Conservation (phyloP, 2,329 filamentous ascomycete species). For the Alternaria infectoria region DNA sequence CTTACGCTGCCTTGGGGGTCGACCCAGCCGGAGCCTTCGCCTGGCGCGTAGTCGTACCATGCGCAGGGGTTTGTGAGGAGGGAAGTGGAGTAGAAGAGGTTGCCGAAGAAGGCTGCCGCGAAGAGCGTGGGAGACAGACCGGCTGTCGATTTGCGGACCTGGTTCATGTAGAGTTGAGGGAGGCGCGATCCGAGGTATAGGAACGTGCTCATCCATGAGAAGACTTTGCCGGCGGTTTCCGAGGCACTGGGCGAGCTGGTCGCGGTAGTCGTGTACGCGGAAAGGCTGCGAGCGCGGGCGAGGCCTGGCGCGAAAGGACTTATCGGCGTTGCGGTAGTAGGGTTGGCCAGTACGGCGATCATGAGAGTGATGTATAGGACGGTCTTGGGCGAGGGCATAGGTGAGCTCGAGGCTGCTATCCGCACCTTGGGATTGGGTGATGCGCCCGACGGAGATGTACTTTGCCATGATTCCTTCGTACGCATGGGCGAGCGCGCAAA, state of each 20-base stretch:
- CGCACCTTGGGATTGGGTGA: conserved; percentile 40
- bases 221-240: conserved; percentile 50
- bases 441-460: conserved; percentile 23
- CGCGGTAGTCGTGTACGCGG: conserved; percentile 15
- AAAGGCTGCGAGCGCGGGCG: conserved; percentile 16
- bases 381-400: conserved; percentile 54
- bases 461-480: conserved; percentile 34
- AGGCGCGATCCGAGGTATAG: conserved; percentile 48
- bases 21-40: conserved; percentile 67
- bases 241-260: conserved; percentile 22
- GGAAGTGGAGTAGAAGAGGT: conserved; percentile 70
- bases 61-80: conserved; percentile 68
- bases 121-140: conserved; percentile 69
- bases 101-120: conserved; percentile 70
- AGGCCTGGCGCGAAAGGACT: conserved; percentile 32
- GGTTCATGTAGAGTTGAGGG: conserved; percentile 72
- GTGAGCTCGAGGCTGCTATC: conserved; percentile 48
- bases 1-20: conserved; percentile 62
- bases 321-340: conserved; percentile 40
- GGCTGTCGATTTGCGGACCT: conserved; percentile 66
- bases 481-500: conserved; percentile 42
- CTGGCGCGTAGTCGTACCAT: conserved; percentile 61
- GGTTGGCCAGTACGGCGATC: conserved; percentile 51
- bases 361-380: conserved; percentile 55
- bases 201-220: conserved; percentile 53